A percentile compares a stretch with the other conserved stretches of the same genome.
Conservation (phyloP, 306 rosid species). For the Quercus mongolica region DNA sequence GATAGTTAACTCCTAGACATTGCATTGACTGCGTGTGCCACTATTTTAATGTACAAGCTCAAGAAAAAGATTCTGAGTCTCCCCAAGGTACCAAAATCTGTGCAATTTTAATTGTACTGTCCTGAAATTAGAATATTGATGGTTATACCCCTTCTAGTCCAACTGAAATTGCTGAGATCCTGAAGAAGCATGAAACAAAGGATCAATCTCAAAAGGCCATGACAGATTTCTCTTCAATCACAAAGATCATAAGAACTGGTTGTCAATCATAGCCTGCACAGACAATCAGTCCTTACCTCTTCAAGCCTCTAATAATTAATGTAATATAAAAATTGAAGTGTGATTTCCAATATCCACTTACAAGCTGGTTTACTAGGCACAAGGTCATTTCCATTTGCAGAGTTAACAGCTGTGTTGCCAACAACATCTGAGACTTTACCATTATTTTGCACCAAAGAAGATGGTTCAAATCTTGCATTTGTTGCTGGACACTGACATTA, state of each 20-base stretch:
- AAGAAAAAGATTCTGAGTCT: slow-evolving; percentile 19
- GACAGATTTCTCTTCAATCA: slow-evolving; percentile 20
- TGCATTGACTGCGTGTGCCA: slow-evolving; percentile 25
- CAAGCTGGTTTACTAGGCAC: slow-evolving; percentile 43
- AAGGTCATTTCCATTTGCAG: slow-evolving; percentile 34
- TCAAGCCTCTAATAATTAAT: neutral
- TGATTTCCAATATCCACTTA: slow-evolving; percentile 29
- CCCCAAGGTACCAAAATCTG: slow-evolving; percentile 43
- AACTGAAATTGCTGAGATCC: slow-evolving; percentile 31
- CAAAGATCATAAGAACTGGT: slow-evolving; percentile 9
- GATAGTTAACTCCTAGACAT: slow-evolving; percentile 22
- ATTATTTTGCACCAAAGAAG: slow-evolving; percentile 35
- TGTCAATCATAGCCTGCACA: slow-evolving; percentile 49
- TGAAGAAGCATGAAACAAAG: slow-evolving; percentile 25
- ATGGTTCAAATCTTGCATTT: slow-evolving; percentile 35
- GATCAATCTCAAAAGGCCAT: slow-evolving; percentile 27
- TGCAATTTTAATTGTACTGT: slow-evolving; percentile 17
- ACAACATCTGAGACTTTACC: slow-evolving; percentile 33
- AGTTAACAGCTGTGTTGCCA: slow-evolving; percentile 37
- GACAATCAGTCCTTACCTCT: slow-evolving; percentile 8
- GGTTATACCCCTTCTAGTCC: slow-evolving; percentile 18
- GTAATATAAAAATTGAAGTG: neutral
- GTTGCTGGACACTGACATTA: slow-evolving; percentile 46
- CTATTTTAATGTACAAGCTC: slow-evolving; percentile 51
- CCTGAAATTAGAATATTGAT: slow-evolving; percentile 26